These are phyloP conservation scores for Tilletiaria anomala DNA, from an alignment of 1,284 basidiomycete species.

Conservation along the genomic window DNA sequence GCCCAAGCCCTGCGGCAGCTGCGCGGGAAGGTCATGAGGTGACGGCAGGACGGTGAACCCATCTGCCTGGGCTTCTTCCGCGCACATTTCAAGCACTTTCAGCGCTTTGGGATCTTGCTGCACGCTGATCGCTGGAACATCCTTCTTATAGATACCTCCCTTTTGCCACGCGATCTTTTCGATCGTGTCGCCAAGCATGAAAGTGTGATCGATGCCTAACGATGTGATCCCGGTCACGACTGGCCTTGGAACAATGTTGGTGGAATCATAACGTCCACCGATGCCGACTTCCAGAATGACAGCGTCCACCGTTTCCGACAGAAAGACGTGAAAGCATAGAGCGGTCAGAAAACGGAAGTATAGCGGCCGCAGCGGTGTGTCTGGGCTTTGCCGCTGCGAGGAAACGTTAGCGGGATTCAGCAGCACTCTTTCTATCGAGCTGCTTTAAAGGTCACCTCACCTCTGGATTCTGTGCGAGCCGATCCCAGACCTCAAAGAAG, in stretches of 20 bases:
- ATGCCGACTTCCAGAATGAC: constrained; percentile 94
- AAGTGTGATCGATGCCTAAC: constrained; percentile 85
- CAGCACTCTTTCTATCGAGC: too few relatives aligned
- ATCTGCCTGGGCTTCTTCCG: neutral
- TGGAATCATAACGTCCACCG: constrained; percentile 86
- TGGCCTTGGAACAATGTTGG: constrained; percentile 84
- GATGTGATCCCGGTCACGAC: constrained; percentile 77
- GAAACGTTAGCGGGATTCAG: too few relatives aligned
- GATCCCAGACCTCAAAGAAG: constrained; percentile 96
- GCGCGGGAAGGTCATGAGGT: too few relatives aligned
- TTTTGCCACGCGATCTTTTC: constrained; percentile 88
- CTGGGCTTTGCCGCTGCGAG: too few relatives aligned
- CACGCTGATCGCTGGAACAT: constrained; percentile 71
- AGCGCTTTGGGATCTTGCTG: constrained; percentile 53
- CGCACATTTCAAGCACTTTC: constrained; percentile 36
- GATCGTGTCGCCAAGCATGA: constrained; percentile 75
- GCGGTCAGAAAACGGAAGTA: constrained; percentile 92
- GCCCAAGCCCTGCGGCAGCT: constrained; percentile 60
- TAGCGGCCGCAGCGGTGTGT: constrained; percentile 63
- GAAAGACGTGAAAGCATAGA: constrained; percentile 79
- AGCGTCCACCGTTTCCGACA: constrained; percentile 63
- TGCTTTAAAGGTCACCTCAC: too few relatives aligned
- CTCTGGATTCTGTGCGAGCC: constrained; percentile 51
- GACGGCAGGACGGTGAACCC: constrained; percentile 43
- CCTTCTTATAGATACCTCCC: constrained; percentile 87